phyloP scores from a whole-genome alignment of 2,329 filamentous ascomycete species.

The Didymellaceae sp. region DNA sequence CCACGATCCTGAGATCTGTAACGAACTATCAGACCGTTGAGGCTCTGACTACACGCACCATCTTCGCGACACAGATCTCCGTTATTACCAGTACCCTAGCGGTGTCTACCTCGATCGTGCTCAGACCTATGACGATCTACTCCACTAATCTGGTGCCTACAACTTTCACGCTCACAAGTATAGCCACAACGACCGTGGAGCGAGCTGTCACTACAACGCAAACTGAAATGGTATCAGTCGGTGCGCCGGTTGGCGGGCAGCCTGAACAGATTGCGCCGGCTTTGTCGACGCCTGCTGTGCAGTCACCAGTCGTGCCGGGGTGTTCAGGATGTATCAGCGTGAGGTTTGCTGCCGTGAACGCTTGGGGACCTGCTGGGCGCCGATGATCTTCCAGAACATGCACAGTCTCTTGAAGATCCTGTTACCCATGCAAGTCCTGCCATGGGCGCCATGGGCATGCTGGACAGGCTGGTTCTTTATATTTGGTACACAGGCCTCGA shows the following conservation, averaged over 20 bases:
- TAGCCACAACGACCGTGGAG: neutral
- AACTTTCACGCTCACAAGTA: neutral
- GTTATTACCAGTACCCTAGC: neutral
- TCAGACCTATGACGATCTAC: conserved; percentile 10
- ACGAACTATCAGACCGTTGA: neutral
- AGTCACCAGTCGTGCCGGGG: no score
- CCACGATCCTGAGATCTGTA: neutral
- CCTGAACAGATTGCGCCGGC: neutral
- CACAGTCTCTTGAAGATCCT: no score
- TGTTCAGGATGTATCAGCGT: no score
- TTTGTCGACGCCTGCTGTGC: no score
- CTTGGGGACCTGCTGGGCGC: no score
- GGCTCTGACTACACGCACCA: neutral
- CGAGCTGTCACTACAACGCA: neutral
- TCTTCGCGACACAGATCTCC: neutral
- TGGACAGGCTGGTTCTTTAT: no score
- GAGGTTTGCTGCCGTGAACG: no score
- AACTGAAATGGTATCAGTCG: neutral
- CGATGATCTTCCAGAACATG: no score
- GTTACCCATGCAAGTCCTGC: no score
- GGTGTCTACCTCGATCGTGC: conserved; percentile 1
- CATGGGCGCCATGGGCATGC: no score
- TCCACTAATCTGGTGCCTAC: conserved; percentile 1
- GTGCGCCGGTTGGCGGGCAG: neutral
- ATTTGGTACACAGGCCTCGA: no score